phyloP scores from a whole-genome alignment of 805 yeast genomes.

The Candida morakotiae region DNA sequence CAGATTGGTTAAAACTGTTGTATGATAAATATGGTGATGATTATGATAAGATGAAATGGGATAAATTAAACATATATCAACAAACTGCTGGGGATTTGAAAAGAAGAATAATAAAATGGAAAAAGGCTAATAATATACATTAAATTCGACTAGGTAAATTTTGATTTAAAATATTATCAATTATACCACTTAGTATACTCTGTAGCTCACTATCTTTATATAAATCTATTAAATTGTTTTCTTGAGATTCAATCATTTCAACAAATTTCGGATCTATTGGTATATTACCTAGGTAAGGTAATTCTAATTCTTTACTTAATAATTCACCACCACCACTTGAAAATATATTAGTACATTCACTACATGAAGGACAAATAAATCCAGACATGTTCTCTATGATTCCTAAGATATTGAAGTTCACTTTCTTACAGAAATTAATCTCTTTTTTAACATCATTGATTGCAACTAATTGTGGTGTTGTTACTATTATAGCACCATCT shows the following conservation, averaged over 20 bases:
- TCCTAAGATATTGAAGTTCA: slow-evolving; percentile 75
- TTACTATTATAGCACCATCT: slow-evolving; percentile 92
- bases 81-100: slow-evolving; percentile 81
- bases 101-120: slow-evolving; percentile 70
- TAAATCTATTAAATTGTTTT: slow-evolving; percentile 27
- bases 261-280: slow-evolving; percentile 94
- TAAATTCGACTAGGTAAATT: slow-evolving; percentile 18
- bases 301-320: slow-evolving; percentile 56
- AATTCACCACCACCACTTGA: slow-evolving; percentile 87
- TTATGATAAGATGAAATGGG: slow-evolving; percentile 89
- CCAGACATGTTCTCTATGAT: slow-evolving; percentile 97
- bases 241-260: slow-evolving; percentile 73
- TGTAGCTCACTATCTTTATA: slow-evolving; percentile 33
- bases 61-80: slow-evolving; percentile 76
- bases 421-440: slow-evolving; percentile 86
- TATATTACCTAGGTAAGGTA: slow-evolving; percentile 77
- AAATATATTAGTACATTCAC: slow-evolving; percentile 88
- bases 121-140: slow-evolving; percentile 33
- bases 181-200: slow-evolving; percentile 33
- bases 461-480: slow-evolving; percentile 94
- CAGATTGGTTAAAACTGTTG: slow-evolving; percentile 62
- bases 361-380: slow-evolving; percentile 89
- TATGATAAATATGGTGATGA: slow-evolving; percentile 83
- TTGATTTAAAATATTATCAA: slow-evolving; percentile 30
- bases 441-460: slow-evolving; percentile 94